Conservation (phyloP, 768 basidiomycete species). For the Leccinellum luteum region DNA sequence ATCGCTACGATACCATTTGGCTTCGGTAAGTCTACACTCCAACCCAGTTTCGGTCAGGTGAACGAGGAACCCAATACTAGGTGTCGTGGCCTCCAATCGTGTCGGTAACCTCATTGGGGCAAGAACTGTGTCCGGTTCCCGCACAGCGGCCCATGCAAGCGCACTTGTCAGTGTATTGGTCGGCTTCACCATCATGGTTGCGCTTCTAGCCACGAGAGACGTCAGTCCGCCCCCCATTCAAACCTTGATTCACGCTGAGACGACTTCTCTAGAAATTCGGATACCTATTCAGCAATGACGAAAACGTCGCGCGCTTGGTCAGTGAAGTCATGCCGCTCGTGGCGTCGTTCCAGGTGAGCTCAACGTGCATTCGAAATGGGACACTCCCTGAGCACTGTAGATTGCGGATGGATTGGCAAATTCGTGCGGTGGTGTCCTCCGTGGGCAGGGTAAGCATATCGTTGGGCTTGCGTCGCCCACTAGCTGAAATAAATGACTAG, state of each 20-base stretch:
- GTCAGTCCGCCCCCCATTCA: slow-evolving; percentile 34
- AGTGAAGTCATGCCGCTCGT: slow-evolving; percentile 51
- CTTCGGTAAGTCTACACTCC: slow-evolving; percentile 41
- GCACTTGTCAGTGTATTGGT: slow-evolving; percentile 62
- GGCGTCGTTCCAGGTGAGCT: slow-evolving; percentile 49
- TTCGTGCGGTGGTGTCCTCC: slow-evolving; percentile 48
- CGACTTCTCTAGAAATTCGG: slow-evolving; percentile 48
- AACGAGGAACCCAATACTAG: slow-evolving; percentile 20
- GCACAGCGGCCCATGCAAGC: slow-evolving; percentile 57
- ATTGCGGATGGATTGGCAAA: slow-evolving; percentile 53
- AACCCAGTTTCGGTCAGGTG: neutral
- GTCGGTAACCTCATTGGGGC: slow-evolving; percentile 73
- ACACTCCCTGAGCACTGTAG: slow-evolving; percentile 20
- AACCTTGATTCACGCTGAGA: neutral
- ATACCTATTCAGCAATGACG: slow-evolving; percentile 66
- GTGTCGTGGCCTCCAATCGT: slow-evolving; percentile 69
- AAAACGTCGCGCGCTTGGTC: slow-evolving; percentile 48
- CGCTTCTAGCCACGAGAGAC: slow-evolving; percentile 55
- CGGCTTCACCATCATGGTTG: slow-evolving; percentile 56
- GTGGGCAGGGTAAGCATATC: slow-evolving; percentile 40
- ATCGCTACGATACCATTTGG: slow-evolving; percentile 76
- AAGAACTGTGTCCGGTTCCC: slow-evolving; percentile 49
- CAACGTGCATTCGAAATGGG: neutral
- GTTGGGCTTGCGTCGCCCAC: no score
- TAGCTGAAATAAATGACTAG: slow-evolving; percentile 20